Evolutionary conservation across 2,329 filamentous ascomycete genomes (phyloP).

Genomic region (Tolypocladium ovalisporum): DNA sequence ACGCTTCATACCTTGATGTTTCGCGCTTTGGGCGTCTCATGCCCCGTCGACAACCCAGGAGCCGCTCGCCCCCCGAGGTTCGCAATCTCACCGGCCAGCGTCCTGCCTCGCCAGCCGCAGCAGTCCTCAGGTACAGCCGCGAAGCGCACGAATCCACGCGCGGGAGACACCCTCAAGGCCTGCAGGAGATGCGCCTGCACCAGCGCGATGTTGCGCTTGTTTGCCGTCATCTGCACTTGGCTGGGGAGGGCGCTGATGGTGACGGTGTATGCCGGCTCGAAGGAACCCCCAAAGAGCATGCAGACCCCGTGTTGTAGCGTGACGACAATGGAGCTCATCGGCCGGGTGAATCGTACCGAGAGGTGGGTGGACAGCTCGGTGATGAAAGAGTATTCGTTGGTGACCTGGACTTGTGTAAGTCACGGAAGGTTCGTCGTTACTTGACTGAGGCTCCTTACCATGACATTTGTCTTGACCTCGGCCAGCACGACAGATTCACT

Average conservation of each 20-base stretch:
- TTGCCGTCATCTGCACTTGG: conserved; percentile 61
- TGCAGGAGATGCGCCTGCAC: conserved; percentile 68
- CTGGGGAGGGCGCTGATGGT: conserved; percentile 60
- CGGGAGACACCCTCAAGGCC: conserved; percentile 51
- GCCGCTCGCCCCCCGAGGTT: conserved; percentile 4
- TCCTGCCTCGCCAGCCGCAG: conserved; percentile 59
- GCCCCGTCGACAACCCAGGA: not conserved
- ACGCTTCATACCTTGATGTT: conserved; percentile 2
- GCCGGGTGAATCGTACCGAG: conserved; percentile 63
- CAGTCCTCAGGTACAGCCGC: conserved; percentile 59
- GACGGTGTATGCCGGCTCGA: conserved; percentile 71
- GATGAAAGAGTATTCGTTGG: conserved; percentile 65
- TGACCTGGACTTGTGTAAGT: conserved; percentile 38
- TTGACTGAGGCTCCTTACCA: conserved; percentile 6
- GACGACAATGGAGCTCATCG: conserved; percentile 63
- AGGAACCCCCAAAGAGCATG: conserved; percentile 63
- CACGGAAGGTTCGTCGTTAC: not conserved
- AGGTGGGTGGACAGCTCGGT: conserved; percentile 64
- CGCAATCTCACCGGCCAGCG: conserved; percentile 52
- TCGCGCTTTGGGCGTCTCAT: not conserved
- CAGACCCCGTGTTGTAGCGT: conserved; percentile 66
- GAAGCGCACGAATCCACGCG: conserved; percentile 66
- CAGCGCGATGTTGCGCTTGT: conserved; percentile 70
- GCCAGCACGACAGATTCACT: conserved; percentile 49
- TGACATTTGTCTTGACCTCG: conserved; percentile 27